Percentiles rank a stretch among this genome's conserved stretches.
Evolutionary conservation across 352 stramenopile species (phyloP).

Genomic region (Blastocystis sp.): DNA sequence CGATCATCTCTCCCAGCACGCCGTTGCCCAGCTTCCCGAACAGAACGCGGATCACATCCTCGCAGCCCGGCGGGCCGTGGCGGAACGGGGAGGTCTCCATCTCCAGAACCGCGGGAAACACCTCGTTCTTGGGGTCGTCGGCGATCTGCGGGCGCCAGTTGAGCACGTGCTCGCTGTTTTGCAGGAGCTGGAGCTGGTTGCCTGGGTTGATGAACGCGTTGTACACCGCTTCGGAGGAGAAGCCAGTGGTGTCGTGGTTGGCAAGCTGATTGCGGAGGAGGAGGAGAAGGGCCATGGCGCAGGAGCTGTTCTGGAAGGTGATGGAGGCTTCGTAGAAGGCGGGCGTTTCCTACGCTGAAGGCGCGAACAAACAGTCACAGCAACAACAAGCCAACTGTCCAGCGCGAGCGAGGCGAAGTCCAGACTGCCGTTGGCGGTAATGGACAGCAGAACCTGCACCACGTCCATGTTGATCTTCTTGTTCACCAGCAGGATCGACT

Average conservation of each 20-base stretch:
- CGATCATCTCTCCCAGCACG: neutral
- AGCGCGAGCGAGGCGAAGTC: neutral
- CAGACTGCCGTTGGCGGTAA: neutral
- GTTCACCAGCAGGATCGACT: neutral
- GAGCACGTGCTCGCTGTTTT: neutral
- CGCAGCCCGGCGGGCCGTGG: constrained; percentile 16
- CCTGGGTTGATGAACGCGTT: neutral
- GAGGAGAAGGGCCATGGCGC: neutral
- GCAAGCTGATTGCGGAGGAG: constrained; percentile 7
- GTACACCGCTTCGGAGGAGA: too few species aligned
- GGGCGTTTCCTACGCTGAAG: neutral
- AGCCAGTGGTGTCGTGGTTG: neutral
- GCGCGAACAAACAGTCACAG: neutral
- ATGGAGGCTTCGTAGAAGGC: neutral
- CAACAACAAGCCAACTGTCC: neutral
- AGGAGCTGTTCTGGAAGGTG: neutral
- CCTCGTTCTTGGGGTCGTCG: neutral
- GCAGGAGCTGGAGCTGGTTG: neutral
- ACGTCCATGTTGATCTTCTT: neutral
- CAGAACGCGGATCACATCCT: neutral
- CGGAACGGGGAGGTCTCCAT: constrained; percentile 16
- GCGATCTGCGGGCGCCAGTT: neutral
- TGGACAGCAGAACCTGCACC: neutral
- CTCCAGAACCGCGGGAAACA: neutral
- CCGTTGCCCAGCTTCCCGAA: neutral